Evolutionary conservation across 164 flowering plant species (phyloP), one percentile per base, ranked within the genome.

Genomic region (Sextonia rubra): DNA sequence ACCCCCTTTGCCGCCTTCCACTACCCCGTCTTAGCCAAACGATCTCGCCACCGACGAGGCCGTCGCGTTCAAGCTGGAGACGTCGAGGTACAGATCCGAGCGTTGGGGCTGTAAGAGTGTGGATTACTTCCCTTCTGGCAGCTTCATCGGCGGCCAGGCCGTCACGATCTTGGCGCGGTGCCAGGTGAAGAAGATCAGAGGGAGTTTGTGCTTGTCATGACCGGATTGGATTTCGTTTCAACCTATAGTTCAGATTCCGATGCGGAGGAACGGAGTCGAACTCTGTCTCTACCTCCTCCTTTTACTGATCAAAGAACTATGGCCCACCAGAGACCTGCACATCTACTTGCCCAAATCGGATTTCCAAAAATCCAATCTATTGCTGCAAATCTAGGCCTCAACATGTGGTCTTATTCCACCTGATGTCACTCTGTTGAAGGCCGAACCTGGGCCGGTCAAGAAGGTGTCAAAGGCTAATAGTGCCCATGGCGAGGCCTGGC

Each of bases 401-500:
- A n/a, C n/a, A n/a, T n/a, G n/a, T n/a, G n/a, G n/a, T n/a, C n/a
- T 76, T 0, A 67, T 93, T 12, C 91, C 97, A 1, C 80, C 86
- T 15, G 75, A 90, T 80, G 81, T 91, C 11, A 87, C 85, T 32
- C 98, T 97, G 2, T 15, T 80, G 1, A 56, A 47, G 37, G 85
- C 80, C 1, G 88, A 80, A 7, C 17, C 66, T 24, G 47, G 32
- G 3, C 86, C 77, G 1, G 77, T 69, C 0, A 82, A 83, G 77
- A 86, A 87, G 78, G 69, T 73, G 44, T 11, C 48, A 0, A 77
- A 72, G 63, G 70, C 78, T 0, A 77, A 70, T 58, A 86, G 77
- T 79, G 29, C 97, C 97, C 14, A 86, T 88, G 69, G 84, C 88
- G 14, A 79, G 99, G 60, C 81, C 83, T 3, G 94, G 95, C 11